Evolutionary conservation across 306 rosid species (phyloP).

Genomic region (Trifolium repens): DNA sequence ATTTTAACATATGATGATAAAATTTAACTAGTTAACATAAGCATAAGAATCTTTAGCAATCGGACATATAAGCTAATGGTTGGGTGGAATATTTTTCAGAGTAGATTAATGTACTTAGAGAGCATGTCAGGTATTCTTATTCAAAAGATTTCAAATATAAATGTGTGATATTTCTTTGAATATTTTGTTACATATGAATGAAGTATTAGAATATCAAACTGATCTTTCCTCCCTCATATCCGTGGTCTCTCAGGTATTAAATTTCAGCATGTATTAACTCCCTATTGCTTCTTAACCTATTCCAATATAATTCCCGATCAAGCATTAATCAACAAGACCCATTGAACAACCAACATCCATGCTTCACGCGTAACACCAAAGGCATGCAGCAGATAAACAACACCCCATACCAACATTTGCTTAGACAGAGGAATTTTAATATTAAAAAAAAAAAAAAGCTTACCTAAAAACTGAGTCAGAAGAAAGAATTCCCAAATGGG

Average conservation of each 20-base stretch:
- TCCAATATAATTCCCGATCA: slow-evolving; percentile 20
- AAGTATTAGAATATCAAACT: background rate
- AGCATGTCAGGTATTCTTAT: slow-evolving; percentile 2
- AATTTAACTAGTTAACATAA: background rate
- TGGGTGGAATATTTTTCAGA: slow-evolving; percentile 23
- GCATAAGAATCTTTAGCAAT: slow-evolving; percentile 1
- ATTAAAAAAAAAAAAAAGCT: slow-evolving; percentile 30
- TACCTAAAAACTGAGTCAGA: slow-evolving; percentile 96
- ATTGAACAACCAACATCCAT: slow-evolving; percentile 19
- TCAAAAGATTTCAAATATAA: background rate
- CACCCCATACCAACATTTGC: background rate
- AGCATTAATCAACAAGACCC: slow-evolving; percentile 25
- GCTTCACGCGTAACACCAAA: slow-evolving; percentile 4
- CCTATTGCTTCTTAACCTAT: slow-evolving; percentile 5
- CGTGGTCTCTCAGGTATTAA: slow-evolving; percentile 7
- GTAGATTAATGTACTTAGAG: slow-evolving; percentile 5
- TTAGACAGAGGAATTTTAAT: background rate
- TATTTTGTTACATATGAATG: background rate
- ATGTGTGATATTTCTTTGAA: background rate
- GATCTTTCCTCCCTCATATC: slow-evolving; percentile 1
- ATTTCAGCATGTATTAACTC: slow-evolving; percentile 1
- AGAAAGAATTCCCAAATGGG: slow-evolving; percentile 90
- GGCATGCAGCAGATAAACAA: slow-evolving; percentile 12
- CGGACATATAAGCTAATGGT: slow-evolving; percentile 16
- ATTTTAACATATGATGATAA: background rate